Evolutionary conservation across 176 grass and related monocot genomes (phyloP), one percentile per base, ranked within the genome.

Genomic region (Ampelocalamus luodianensis): DNA sequence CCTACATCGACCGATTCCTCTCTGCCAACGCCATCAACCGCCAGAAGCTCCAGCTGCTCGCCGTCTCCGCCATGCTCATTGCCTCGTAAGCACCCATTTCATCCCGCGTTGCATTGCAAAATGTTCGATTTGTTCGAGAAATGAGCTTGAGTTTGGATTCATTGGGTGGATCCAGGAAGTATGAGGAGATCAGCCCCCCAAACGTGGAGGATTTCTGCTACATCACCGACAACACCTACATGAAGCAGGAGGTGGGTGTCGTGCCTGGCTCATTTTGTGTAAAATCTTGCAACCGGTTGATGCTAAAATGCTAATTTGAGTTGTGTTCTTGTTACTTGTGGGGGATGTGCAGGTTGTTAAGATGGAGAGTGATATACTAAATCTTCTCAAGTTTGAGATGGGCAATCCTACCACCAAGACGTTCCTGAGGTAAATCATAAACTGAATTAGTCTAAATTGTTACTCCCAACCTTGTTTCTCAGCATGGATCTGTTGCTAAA

Each of bases 321-420:
- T n/a, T 50, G 34, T 22, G 18, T 10, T 64, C 50, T 70, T 83
- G 50, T 39, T 17, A 56, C 3, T 23, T 37, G 11, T 64, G n/a
- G 56, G 56, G 10, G 26, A 42, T 85, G 49, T 51, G 9, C 32
- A 92, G 86, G 20, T 92, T 74, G 72, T 92, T 74, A 86, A 89
- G 60, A 89, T 83, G 90, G 90, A 92, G 79, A 86, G 86, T 4
- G 90, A 89, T 22, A 61, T 92, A 50, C 78, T 92, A 23, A 92
- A 92, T 70, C 11, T 82, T 58, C 82, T 83, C 79, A 93, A 79
- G 78, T 99, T 96, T 84, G 93, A 99, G 83, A 79, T 94, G 90
- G 93, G 93, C n/a, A 99, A 86, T 89, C 97, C 97, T 65, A 99
- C 93, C 0, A 69, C 81, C 13, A 96, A 94, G 73, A 94, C 88